Conservation (phyloP, 306 rosid genomes). For the Sicyos edulis region DNA sequence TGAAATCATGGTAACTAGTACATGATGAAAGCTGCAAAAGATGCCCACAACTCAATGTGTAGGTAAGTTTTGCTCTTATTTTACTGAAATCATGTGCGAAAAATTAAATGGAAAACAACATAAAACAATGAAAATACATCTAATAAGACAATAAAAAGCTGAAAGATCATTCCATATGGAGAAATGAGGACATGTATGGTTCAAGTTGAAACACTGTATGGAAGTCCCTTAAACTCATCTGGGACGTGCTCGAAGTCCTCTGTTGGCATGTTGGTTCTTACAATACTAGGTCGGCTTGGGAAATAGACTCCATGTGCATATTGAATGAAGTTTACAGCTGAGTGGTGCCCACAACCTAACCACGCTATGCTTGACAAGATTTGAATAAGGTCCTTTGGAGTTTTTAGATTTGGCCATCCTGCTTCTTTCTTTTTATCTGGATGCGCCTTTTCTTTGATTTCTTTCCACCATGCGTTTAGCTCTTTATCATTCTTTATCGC, state of each 20-base stretch:
- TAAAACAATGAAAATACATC: no score
- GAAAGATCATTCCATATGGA: no score
- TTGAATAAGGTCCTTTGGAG: slow-evolving; percentile 41
- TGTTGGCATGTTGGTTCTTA: slow-evolving; percentile 49
- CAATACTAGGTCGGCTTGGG: slow-evolving; percentile 60
- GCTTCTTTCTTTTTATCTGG: slow-evolving; percentile 63
- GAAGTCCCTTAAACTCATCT: slow-evolving; percentile 28
- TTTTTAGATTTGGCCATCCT: slow-evolving; percentile 60
- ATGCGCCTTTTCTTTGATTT: slow-evolving; percentile 52
- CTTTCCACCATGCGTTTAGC: slow-evolving; percentile 79
- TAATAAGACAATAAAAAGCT: no score
- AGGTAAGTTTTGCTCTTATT: no score
- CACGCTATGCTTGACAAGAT: slow-evolving; percentile 48
- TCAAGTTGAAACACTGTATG: no score
- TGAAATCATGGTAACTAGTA: no score
- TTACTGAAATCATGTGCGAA: no score
- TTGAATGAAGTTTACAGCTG: slow-evolving; percentile 71
- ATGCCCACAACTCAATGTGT: no score
- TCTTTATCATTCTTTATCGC: slow-evolving; percentile 38
- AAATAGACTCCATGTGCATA: slow-evolving; percentile 52
- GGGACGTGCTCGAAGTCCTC: slow-evolving; percentile 50
- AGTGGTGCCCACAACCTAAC: slow-evolving; percentile 67
- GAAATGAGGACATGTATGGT: no score
- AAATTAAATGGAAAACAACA: no score
- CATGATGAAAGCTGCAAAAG: no score